Percentiles rank a stretch among this genome's conserved stretches.
phyloP scores from a whole-genome alignment of 2,329 filamentous ascomycete species.

The Venturia aucupariae region DNA sequence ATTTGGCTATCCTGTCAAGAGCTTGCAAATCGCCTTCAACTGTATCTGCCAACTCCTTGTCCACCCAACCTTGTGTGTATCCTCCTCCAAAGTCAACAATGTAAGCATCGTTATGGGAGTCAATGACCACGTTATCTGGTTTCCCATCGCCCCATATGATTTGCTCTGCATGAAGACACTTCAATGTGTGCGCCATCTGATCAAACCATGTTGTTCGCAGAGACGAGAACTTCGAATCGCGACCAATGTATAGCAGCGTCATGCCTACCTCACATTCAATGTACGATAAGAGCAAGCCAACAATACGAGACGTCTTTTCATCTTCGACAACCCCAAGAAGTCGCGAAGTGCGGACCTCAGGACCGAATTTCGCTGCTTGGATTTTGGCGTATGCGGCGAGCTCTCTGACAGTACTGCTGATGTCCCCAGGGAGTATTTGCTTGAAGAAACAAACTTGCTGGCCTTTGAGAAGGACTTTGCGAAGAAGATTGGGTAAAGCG shows the following conservation, averaged over 20 bases:
- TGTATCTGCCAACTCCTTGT: slow-evolving; percentile 26
- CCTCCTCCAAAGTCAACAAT: slow-evolving; percentile 33
- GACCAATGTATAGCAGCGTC: slow-evolving; percentile 16
- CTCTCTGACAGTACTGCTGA: slow-evolving; percentile 16
- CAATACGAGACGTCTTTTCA: slow-evolving; percentile 16
- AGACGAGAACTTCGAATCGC: slow-evolving; percentile 11
- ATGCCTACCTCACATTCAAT: slow-evolving; percentile 17
- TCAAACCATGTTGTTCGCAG: slow-evolving; percentile 17
- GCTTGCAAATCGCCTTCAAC: slow-evolving; percentile 11
- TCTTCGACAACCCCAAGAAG: slow-evolving; percentile 18
- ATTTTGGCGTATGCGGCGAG: slow-evolving; percentile 18
- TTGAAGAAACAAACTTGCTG: no score
- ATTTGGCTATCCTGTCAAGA: slow-evolving; percentile 14
- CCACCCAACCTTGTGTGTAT: slow-evolving; percentile 31
- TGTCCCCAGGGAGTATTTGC: no score
- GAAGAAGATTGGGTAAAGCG: no score
- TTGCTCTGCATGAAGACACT: slow-evolving; percentile 24
- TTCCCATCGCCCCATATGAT: slow-evolving; percentile 34
- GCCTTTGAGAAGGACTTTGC: no score
- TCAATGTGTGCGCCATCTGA: slow-evolving; percentile 16
- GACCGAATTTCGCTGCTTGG: slow-evolving; percentile 16
- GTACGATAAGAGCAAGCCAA: slow-evolving; percentile 17
- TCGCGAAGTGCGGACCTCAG: slow-evolving; percentile 17
- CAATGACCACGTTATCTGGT: slow-evolving; percentile 33
- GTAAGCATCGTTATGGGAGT: slow-evolving; percentile 27